phyloP scores from a whole-genome alignment of 2,329 filamentous ascomycete species.

The Cryphonectria parasitica region DNA sequence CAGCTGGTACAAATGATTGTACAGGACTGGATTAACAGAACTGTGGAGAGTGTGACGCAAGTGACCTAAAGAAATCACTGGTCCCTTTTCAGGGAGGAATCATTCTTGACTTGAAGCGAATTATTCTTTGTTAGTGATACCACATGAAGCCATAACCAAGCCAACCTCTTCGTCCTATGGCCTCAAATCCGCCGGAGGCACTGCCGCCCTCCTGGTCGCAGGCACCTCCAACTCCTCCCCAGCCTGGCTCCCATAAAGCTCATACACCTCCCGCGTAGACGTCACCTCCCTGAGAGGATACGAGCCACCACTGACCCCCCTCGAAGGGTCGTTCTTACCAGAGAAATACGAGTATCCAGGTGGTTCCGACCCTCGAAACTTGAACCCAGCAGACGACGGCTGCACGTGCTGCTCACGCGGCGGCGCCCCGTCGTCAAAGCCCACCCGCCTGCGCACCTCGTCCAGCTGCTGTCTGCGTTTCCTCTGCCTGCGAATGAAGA shows the following conservation, averaged over 20 bases:
- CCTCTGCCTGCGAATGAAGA: not conserved
- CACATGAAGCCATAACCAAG: not conserved
- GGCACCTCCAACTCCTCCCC: not conserved
- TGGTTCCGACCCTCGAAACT: not conserved
- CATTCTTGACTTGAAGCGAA: not conserved
- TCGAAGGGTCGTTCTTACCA: not conserved
- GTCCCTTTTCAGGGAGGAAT: not conserved
- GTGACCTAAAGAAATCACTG: not conserved
- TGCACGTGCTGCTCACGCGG: not conserved
- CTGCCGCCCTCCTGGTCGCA: not conserved
- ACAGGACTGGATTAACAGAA: not conserved
- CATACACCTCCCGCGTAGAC: not conserved
- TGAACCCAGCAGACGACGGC: not conserved
- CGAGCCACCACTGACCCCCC: not conserved
- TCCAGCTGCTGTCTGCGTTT: not conserved
- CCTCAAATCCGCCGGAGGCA: not conserved
- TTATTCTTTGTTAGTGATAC: not conserved
- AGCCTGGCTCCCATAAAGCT: slow-evolving; percentile 4
- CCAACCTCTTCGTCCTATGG: not conserved
- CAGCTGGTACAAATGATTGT: not conserved
- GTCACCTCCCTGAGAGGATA: not conserved
- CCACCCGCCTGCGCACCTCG: not conserved
- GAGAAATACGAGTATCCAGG: not conserved
- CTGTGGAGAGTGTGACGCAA: too few relatives aligned
- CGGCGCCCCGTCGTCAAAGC: not conserved